phyloP scores from a whole-genome alignment of 164 flowering plant genomes.

The Brasenia schreberi region DNA sequence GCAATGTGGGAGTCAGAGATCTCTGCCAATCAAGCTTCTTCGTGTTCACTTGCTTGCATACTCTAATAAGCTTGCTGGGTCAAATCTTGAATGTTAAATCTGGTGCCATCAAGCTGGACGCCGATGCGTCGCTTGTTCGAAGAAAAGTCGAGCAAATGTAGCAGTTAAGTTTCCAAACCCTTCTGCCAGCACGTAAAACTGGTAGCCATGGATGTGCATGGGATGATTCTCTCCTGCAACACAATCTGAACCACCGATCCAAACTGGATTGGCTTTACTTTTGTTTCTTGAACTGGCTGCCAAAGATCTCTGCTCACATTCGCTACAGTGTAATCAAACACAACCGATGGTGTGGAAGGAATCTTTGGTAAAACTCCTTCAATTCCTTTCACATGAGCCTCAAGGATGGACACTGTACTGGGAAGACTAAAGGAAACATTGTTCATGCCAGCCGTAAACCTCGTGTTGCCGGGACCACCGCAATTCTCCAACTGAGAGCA shows the following conservation, averaged over 20 bases:
- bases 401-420: constrained; percentile 49
- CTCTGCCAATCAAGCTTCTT: no score
- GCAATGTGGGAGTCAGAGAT: no score
- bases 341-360: constrained; percentile 51
- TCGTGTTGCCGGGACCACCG: constrained; percentile 82
- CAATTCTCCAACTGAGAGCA: constrained; percentile 48
- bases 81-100: no score
- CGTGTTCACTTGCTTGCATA: no score
- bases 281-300: constrained; percentile 48
- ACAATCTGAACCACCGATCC: constrained; percentile 58
- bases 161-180: constrained; percentile 63
- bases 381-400: constrained; percentile 25
- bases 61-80: no score
- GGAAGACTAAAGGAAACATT: constrained; percentile 74
- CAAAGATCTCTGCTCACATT: constrained; percentile 61
- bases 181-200: constrained; percentile 53
- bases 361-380: constrained; percentile 51
- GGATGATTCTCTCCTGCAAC: constrained; percentile 89
- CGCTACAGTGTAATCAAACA: constrained; percentile 55
- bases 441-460: constrained; percentile 90
- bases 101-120: no score
- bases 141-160: no score
- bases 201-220: constrained; percentile 81
- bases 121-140: no score
- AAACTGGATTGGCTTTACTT: constrained; percentile 47